Evolutionary conservation across 1,284 basidiomycete species (phyloP).

Genomic region (Caloboletus inedulis): DNA sequence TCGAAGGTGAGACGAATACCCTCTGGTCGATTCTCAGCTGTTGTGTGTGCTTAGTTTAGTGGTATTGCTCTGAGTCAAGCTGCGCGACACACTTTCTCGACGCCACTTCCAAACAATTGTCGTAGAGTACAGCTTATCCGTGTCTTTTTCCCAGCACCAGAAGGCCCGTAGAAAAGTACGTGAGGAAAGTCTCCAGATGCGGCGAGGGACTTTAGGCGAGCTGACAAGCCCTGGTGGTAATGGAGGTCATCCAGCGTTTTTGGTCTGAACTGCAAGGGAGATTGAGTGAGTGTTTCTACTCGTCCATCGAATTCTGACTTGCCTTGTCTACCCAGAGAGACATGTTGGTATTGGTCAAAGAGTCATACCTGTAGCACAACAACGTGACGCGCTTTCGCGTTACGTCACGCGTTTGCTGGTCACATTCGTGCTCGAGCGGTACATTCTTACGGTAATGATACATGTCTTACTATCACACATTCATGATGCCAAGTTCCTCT

Average conservation of each 20-base stretch:
- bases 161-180: constrained; percentile 96
- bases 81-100: constrained; percentile 74
- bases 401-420: constrained; percentile 28
- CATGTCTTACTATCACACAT: constrained; percentile 8
- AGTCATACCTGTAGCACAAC: not conserved
- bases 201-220: constrained; percentile 78
- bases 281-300: not conserved
- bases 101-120: constrained; percentile 89
- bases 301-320: constrained; percentile 9
- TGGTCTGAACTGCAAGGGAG: constrained; percentile 71
- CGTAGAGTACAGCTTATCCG: constrained; percentile 87
- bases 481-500: constrained; percentile 21
- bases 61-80: not conserved
- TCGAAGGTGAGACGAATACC: constrained; percentile 92
- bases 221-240: constrained; percentile 84
- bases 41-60: constrained; percentile 7
- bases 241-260: constrained; percentile 82
- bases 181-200: constrained; percentile 95
- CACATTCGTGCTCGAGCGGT: constrained; percentile 3
- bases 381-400: constrained; percentile 15
- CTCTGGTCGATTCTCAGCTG: constrained; percentile 98
- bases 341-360: constrained; percentile 43
- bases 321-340: constrained; percentile 90
- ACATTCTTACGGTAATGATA: not conserved
- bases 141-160: constrained; percentile 98